These are phyloP conservation scores for Hyaloscypha variabilis DNA, from an alignment of 495 filamentous ascomycete genomes.

Conservation along the genomic window DNA sequence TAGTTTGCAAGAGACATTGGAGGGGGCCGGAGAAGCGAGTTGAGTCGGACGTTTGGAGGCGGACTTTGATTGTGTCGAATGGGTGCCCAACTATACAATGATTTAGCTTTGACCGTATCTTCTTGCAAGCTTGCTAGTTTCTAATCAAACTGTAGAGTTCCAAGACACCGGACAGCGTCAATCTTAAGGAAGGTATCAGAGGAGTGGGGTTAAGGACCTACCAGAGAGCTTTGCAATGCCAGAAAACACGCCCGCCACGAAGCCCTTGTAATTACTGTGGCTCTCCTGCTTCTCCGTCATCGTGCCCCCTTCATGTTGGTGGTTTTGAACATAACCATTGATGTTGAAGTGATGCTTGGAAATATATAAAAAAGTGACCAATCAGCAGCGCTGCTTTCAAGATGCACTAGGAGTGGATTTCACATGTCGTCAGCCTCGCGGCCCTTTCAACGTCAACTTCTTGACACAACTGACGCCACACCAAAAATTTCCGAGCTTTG, in stretches of 20 bases:
- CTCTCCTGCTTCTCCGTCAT: constrained; percentile 28
- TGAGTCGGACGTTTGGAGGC: constrained; percentile 82
- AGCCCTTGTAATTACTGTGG: constrained; percentile 76
- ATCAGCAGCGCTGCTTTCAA: neutral
- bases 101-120: neutral
- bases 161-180: neutral
- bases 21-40: constrained; percentile 81
- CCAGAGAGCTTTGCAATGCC: constrained; percentile 89
- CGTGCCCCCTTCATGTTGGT: constrained; percentile 20
- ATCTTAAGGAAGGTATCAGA: neutral
- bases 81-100: constrained; percentile 48
- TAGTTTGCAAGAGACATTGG: constrained; percentile 81
- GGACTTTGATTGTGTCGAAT: constrained; percentile 97
- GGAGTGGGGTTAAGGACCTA: constrained; percentile 38
- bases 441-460: no score
- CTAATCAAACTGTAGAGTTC: neutral
- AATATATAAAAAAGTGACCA: neutral
- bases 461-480: no score
- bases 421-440: neutral
- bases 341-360: constrained; percentile 5
- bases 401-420: neutral
- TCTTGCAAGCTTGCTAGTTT: neutral
- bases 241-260: constrained; percentile 91
- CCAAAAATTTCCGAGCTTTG: no score
- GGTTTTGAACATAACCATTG: neutral